Conservation (phyloP, 1,284 basidiomycete genomes). For the Irpex lacteus region DNA sequence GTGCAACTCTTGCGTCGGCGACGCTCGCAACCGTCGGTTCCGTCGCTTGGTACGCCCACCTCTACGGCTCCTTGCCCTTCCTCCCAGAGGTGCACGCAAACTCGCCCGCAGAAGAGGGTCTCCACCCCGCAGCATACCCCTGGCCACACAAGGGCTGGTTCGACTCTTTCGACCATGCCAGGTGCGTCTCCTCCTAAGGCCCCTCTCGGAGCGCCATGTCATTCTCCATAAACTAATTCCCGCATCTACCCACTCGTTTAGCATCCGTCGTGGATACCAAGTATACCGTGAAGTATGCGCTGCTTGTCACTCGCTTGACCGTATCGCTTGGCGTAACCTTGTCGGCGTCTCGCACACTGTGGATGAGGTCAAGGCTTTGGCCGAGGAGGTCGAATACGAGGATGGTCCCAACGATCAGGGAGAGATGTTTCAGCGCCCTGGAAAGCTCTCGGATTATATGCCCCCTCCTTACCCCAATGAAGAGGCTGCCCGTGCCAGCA, state of each 20-base stretch:
- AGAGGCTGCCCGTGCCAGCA: slow-evolving; percentile 93
- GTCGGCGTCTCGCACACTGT: slow-evolving; percentile 97
- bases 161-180: slow-evolving; percentile 1
- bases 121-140: slow-evolving; percentile 79
- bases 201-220: slow-evolving; percentile 1
- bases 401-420: slow-evolving; percentile 96
- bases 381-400: slow-evolving; percentile 95
- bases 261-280: slow-evolving; percentile 97
- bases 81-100: slow-evolving; percentile 87
- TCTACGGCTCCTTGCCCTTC: slow-evolving; percentile 88
- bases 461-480: slow-evolving; percentile 97
- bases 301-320: slow-evolving; percentile 98
- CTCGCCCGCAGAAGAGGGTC: slow-evolving; percentile 89
- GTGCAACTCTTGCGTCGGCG: slow-evolving; percentile 75
- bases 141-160: not conserved
- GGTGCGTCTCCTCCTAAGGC: not conserved
- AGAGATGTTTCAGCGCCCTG: slow-evolving; percentile 98
- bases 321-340: slow-evolving; percentile 99
- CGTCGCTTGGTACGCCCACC: slow-evolving; percentile 93
- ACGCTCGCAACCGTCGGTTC: slow-evolving; percentile 84
- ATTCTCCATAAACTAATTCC: not conserved
- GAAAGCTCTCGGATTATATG: slow-evolving; percentile 97
- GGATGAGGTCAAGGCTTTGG: slow-evolving; percentile 90
- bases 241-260: slow-evolving; percentile 27
- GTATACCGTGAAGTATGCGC: slow-evolving; percentile 99